Evolutionary conservation across 2,329 filamentous ascomycete species (phyloP), one percentile per base, ranked within the genome.

Genomic region (Colletotrichum sansevieriae): DNA sequence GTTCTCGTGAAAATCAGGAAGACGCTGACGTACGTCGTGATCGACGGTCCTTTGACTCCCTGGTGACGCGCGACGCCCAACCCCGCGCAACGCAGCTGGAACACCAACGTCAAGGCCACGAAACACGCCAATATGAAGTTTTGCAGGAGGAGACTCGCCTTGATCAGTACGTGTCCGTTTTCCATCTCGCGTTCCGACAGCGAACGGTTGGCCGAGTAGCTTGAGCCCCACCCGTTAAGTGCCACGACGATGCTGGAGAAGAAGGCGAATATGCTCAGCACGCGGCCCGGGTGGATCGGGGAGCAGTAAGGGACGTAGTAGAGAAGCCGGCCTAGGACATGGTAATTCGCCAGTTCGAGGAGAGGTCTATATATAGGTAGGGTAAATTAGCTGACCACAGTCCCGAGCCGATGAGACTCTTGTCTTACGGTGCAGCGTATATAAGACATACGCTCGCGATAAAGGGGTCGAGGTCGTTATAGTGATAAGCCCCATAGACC

Each of bases 291-390:
- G 44, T 83, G 78, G 37, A 87, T 75, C 0, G 87, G 88, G 0
- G 88, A 82, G 65, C 86, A 82, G 73, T 89, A 87, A 0, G 88
- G 88, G 3, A 88, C 81, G 74, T 89, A 90, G 75, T 86, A 87
- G 20, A 91, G 80, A 12, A 89, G 81, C 4, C 88, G 84, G 2
- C 85, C 85, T 25, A 91, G 83, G 63, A 90, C 83, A 72, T 88
- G 84, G 76, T 90, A 91, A 73, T 90, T 89, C 63, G 86, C 83
- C 3, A 88, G 81, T 60, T 88, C 87, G 46, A 90, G 83, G 3
- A 90, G 80, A 0, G 88, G 88, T 15, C 85, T 85, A 51, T 13
- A 12, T 29, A 8, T n/a, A 22, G 3, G 46, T 47, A 7, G 18
- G 18, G 22, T 29, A 59, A 35, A n/a, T 54, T 33, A 37, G 49